phyloP scores from a whole-genome alignment of 164 flowering plant genomes.

The Paratinospora sagittata region DNA sequence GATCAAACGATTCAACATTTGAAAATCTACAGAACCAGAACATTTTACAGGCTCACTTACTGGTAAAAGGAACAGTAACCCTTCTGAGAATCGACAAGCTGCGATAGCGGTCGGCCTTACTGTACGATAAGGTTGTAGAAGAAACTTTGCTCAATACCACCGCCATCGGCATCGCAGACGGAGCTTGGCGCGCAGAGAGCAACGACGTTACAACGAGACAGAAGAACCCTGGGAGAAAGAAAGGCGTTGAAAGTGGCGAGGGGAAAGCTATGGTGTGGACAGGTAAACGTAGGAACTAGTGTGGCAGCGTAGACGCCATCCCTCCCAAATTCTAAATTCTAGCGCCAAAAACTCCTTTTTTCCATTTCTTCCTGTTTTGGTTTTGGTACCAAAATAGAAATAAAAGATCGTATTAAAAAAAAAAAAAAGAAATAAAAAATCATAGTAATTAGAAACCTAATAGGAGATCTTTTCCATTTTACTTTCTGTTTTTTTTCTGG shows the following conservation, averaged over 20 bases:
- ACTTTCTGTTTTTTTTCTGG: too few relatives aligned
- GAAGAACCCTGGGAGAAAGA: neutral
- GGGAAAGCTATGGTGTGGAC: neutral
- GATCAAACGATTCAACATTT: neutral
- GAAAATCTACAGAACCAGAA: neutral
- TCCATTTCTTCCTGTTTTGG: too few relatives aligned
- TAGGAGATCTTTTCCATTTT: too few relatives aligned
- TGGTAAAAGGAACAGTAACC: too few relatives aligned
- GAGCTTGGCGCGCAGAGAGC: neutral
- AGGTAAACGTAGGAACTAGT: too few relatives aligned
- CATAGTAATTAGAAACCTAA: too few relatives aligned
- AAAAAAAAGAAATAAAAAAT: too few relatives aligned
- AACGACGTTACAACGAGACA: neutral
- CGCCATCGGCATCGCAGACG: conserved; percentile 19
- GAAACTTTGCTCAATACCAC: conserved; percentile 31
- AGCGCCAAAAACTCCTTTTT: neutral
- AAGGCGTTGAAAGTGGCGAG: neutral
- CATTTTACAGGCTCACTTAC: too few relatives aligned
- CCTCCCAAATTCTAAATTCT: neutral
- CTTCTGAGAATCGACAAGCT: too few relatives aligned
- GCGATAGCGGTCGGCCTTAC: conserved; percentile 10
- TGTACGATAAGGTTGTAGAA: conserved; percentile 20
- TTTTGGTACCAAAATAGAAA: too few relatives aligned
- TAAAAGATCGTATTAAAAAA: too few relatives aligned
- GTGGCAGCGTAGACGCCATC: neutral